Evolutionary conservation across 768 basidiomycete genomes (phyloP).

Genomic region (Leccinum variicolor): DNA sequence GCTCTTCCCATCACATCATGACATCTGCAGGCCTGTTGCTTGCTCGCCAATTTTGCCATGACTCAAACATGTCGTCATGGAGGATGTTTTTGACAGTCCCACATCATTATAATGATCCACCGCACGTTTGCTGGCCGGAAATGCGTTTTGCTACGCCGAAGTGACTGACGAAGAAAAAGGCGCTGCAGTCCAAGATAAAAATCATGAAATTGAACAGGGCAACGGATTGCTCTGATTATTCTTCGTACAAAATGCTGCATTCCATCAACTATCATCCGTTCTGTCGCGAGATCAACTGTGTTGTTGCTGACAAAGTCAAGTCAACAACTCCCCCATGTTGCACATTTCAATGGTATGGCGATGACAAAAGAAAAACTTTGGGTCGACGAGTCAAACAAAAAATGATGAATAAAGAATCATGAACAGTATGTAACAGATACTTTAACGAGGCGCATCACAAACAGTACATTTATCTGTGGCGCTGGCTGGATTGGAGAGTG

Average conservation of each 20-base stretch:
- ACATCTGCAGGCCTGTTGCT: not conserved
- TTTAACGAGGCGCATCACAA: constrained; percentile 44
- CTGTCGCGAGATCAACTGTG: not conserved
- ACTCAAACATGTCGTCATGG: not conserved
- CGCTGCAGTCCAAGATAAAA: not conserved
- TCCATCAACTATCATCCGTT: not conserved
- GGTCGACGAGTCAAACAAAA: not conserved
- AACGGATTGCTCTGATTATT: not conserved
- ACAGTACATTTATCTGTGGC: constrained; percentile 45
- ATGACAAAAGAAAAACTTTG: not conserved
- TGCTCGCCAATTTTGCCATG: not conserved
- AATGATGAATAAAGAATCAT: constrained; percentile 14
- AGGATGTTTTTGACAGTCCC: not conserved
- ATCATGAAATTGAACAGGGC: no score
- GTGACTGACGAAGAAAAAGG: not conserved
- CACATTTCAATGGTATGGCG: not conserved
- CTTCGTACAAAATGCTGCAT: not conserved
- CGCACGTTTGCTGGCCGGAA: not conserved
- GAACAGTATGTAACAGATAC: constrained; percentile 9
- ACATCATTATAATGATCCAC: not conserved
- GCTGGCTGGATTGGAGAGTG: constrained; percentile 43
- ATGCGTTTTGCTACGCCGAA: not conserved
- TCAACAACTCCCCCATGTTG: not conserved
- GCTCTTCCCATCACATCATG: not conserved
- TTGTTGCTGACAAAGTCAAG: not conserved